Evolutionary conservation across 257 asterid genomes (phyloP).

Genomic region (Paraleonurus japonicus): DNA sequence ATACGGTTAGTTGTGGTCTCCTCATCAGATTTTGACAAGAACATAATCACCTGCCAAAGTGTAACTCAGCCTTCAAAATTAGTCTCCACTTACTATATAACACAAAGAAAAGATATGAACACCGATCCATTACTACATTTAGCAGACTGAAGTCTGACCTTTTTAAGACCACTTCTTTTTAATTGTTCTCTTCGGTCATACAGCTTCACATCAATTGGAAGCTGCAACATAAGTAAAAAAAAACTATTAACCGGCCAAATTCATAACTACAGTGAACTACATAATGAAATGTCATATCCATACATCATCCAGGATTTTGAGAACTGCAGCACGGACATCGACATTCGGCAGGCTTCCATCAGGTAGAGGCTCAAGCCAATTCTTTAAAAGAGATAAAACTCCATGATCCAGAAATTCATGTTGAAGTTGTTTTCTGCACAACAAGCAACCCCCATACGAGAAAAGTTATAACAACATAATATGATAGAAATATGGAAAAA

Average conservation of each 20-base stretch:
- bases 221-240: conserved; percentile 76
- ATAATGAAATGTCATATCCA: conserved; percentile 7
- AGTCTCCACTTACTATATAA: background rate
- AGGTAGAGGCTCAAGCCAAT: conserved; percentile 97
- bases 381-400: conserved; percentile 68
- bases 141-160: conserved; percentile 52
- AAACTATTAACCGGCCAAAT: conserved; percentile 24
- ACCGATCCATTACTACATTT: background rate
- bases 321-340: conserved; percentile 77
- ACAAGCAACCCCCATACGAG: too few relatives aligned
- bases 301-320: conserved; percentile 79
- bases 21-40: conserved; percentile 81
- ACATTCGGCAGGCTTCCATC: conserved; percentile 95
- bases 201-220: too few relatives aligned
- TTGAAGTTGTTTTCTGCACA: too few relatives aligned
- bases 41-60: conserved; percentile 78
- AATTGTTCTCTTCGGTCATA: too few relatives aligned
- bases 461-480: background rate
- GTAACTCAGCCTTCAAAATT: conserved; percentile 11
- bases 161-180: conserved; percentile 4
- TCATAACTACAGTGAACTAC: background rate
- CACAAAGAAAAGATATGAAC: background rate
- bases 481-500: conserved; percentile 6
- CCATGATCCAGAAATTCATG: conserved; percentile 97
- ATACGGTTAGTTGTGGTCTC: conserved; percentile 83